Percentiles rank a stretch among this genome's conserved stretches.
These are phyloP conservation scores for Ganoderma leucocontextum DNA, from an alignment of 1,284 basidiomycete species.

Conservation along the genomic window DNA sequence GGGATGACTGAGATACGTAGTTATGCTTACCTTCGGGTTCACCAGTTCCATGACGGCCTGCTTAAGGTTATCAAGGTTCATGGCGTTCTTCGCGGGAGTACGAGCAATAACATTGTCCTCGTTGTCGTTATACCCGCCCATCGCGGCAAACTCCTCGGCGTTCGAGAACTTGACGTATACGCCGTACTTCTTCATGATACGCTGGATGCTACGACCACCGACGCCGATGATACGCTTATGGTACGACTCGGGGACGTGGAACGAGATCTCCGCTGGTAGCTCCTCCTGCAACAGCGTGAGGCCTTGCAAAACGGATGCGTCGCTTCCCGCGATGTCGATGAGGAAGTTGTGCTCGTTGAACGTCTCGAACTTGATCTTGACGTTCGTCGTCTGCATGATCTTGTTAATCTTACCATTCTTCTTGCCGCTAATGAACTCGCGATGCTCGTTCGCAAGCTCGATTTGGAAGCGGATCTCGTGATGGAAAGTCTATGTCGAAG, in stretches of 20 bases:
- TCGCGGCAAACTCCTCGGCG: constrained; percentile 94
- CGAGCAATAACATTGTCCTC: constrained; percentile 98
- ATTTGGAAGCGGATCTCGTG: constrained; percentile 99
- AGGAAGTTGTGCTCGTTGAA: constrained; percentile 99
- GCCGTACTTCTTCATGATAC: constrained; percentile 99
- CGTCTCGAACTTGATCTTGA: constrained; percentile 99
- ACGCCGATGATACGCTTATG: constrained; percentile 99
- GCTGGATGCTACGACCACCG: constrained; percentile 97
- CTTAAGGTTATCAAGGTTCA: constrained; percentile 95
- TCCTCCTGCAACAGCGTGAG: constrained; percentile 94
- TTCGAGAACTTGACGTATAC: constrained; percentile 99
- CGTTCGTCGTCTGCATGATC: constrained; percentile 95
- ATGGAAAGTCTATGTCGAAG: constrained; percentile 76
- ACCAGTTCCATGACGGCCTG: constrained; percentile 98
- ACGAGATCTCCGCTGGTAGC: constrained; percentile 97
- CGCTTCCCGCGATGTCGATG: constrained; percentile 91
- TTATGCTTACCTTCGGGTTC: constrained; percentile 81
- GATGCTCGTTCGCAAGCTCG: constrained; percentile 96
- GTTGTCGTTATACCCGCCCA: constrained; percentile 96
- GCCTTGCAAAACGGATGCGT: constrained; percentile 86
- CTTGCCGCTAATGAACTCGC: constrained; percentile 98
- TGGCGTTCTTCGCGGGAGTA: constrained; percentile 97
- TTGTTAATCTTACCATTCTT: constrained; percentile 99
- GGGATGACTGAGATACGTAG: constrained; percentile 4
- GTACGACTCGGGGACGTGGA: constrained; percentile 98